Percentiles rank a stretch among this genome's conserved stretches.
These are phyloP conservation scores for Mycena leptocephala DNA, from an alignment of 768 basidiomycete species.

Conservation along the genomic window DNA sequence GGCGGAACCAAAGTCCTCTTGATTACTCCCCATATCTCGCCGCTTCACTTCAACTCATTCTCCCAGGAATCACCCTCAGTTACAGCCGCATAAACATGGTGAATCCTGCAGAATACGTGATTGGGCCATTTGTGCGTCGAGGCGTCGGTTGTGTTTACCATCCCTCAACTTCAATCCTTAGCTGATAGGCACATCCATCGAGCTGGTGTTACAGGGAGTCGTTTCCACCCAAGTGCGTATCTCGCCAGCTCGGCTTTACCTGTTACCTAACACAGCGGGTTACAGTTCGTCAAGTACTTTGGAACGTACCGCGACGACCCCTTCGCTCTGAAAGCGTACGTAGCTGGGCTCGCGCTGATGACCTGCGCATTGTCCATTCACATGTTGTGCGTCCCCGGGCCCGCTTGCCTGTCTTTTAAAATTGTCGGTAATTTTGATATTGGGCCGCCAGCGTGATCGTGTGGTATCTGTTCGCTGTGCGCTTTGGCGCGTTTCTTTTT, in stretches of 20 bases:
- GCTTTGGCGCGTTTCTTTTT: background rate
- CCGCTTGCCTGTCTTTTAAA: background rate
- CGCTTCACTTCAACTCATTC: no score
- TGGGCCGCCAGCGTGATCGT: background rate
- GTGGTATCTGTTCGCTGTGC: background rate
- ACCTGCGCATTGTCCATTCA: background rate
- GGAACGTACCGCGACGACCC: background rate
- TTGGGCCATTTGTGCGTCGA: background rate
- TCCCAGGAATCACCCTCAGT: no score
- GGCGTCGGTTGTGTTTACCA: background rate
- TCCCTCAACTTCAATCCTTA: background rate
- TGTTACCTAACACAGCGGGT: background rate
- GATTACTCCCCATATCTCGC: no score
- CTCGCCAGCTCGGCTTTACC: background rate
- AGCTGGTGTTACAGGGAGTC: slow-evolving; percentile 14
- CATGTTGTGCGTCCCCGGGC: background rate
- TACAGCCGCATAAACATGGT: no score
- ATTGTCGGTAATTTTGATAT: background rate
- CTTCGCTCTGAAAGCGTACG: background rate
- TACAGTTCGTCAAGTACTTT: slow-evolving; percentile 18
- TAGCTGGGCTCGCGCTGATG: background rate
- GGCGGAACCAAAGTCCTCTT: background rate
- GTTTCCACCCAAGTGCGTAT: slow-evolving; percentile 9
- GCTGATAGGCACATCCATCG: slow-evolving; percentile 20
- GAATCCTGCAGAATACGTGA: background rate